Evolutionary conservation across 257 asterid species (phyloP), one percentile per base, ranked within the genome.

Genomic region (Nicotiana tomentosiformis): DNA sequence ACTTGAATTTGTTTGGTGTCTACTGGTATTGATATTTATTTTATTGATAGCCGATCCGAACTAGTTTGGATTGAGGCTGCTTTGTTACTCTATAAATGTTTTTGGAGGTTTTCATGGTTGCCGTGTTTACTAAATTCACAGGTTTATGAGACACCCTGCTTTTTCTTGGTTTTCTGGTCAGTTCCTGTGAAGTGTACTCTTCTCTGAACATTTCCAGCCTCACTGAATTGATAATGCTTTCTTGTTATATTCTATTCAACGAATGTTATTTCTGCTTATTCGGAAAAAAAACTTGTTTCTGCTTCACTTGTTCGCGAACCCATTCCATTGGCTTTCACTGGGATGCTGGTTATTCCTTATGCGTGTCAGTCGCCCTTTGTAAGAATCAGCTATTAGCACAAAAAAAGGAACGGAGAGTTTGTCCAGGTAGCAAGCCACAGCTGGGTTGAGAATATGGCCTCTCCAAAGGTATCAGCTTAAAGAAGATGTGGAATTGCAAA

Each of bases 331-430:
- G 43, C 15, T 51, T 51, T 15, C 53, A 26, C 80, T 8, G 61
- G 2, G 23, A 74, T 46, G 61, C 61, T 14, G 79, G 20, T 74
- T 74, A 18, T 49, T 74, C 79, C 5, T 74, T n/a, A n/a, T 60
- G 14, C 4, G 2, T 60, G 12, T 74, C 35, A 5, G 23, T 57
- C 26, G 51, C 8, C 32, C 23, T 74, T 23, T 26, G 23, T 49
- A 46, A 74, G 15, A 30, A 49, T 72, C 79, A 49, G 37, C 39
- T 74, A 74, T 74, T 74, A 74, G 79, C 62, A 74, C 43, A 46
- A 26, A 46, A 72, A 74, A 9, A 20, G 79, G 62, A 74, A 46
- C 7, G 2, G 6, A 23, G 61, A 74, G 15, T 74, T 72, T 49
- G 26, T 74, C 80, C 64, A 51, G 80, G 43, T 74, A 26, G 80